Evolutionary conservation across 2,329 filamentous ascomycete genomes (phyloP).

Genomic region (Pyrenochaeta sp.): DNA sequence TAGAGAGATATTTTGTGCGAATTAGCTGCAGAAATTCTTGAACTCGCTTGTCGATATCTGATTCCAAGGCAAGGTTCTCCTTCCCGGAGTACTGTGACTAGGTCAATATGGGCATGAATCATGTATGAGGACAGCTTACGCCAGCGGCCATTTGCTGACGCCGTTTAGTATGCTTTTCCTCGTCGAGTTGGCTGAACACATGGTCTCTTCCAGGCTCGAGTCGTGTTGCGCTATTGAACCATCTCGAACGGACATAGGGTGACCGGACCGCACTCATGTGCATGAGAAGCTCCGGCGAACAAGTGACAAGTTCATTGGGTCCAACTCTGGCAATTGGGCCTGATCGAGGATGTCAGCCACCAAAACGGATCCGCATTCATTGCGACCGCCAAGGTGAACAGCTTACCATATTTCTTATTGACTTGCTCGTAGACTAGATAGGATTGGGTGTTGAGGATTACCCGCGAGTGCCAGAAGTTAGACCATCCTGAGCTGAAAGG

Average conservation of each 20-base stretch:
- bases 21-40: conserved; percentile 56
- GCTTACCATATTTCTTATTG: conserved; percentile 33
- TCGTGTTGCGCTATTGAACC: conserved; percentile 44
- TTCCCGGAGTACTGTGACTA: conserved; percentile 56
- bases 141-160: conserved; percentile 59
- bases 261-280: conserved; percentile 51
- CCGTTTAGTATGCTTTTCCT: conserved; percentile 51
- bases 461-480: conserved; percentile 28
- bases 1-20: conserved; percentile 51
- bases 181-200: conserved; percentile 58
- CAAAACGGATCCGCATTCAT: no score
- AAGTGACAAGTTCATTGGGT: conserved; percentile 57
- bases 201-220: conserved; percentile 61
- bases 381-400: background rate
- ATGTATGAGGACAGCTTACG: conserved; percentile 1
- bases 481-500: conserved; percentile 32
- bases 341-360: no score
- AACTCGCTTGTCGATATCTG: conserved; percentile 56
- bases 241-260: conserved; percentile 47
- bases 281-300: conserved; percentile 55
- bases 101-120: background rate
- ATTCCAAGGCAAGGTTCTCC: conserved; percentile 60
- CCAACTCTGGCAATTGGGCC: conserved; percentile 53
- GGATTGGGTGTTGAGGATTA: conserved; percentile 19
- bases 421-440: conserved; percentile 30